Evolutionary conservation across 2,329 filamentous ascomycete genomes (phyloP).

Genomic region (Ophiostoma ips): DNA sequence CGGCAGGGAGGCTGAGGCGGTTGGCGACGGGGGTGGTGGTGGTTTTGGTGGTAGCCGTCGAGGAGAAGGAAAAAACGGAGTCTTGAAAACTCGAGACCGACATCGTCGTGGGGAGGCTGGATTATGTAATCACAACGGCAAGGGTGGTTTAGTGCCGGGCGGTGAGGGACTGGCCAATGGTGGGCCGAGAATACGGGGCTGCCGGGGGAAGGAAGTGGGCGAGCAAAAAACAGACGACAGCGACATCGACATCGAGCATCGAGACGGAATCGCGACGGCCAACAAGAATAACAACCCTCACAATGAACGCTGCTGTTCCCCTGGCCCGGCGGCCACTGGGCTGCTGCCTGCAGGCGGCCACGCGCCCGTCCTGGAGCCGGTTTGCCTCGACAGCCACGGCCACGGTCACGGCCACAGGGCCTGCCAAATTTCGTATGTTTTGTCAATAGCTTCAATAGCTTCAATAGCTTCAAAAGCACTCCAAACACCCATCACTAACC

Average conservation of each 20-base stretch:
- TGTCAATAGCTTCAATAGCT: not conserved
- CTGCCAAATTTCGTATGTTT: not conserved
- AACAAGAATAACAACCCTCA: not conserved
- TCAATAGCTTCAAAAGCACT: not conserved
- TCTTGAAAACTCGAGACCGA: not conserved
- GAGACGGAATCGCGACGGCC: too few species aligned
- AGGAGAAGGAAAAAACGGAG: too few species aligned
- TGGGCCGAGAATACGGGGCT: constrained; percentile 8
- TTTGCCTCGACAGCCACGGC: constrained; percentile 7
- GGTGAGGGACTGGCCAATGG: constrained; percentile 23
- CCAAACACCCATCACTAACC: not conserved
- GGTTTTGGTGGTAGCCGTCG: too few species aligned
- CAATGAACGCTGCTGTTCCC: constrained; percentile 7
- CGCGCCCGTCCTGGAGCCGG: constrained; percentile 5
- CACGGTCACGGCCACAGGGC: not conserved
- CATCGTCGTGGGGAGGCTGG: not conserved
- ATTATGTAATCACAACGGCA: not conserved
- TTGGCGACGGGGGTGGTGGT: not conserved
- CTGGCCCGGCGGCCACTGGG: constrained; percentile 11
- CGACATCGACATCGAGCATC: not conserved
- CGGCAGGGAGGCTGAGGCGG: too few species aligned
- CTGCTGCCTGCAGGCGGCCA: constrained; percentile 6
- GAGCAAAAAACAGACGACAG: not conserved
- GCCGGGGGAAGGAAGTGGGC: not conserved
- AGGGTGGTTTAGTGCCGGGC: constrained; percentile 11